phyloP scores from a whole-genome alignment of 2,329 filamentous ascomycete species.

The Talaromyces islandicus region DNA sequence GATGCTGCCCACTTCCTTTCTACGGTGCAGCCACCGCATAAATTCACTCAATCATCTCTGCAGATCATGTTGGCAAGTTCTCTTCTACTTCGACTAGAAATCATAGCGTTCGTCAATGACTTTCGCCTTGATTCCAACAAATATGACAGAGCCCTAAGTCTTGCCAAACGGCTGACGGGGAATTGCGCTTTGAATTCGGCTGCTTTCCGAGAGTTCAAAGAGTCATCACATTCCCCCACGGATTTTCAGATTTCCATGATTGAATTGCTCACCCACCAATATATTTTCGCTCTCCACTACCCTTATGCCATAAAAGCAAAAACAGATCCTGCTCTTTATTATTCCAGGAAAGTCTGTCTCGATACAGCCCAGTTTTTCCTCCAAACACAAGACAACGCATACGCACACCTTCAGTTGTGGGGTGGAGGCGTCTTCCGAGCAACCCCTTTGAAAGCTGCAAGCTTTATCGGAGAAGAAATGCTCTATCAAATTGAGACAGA shows the following conservation, averaged over 20 bases:
- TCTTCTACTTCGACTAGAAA: neutral
- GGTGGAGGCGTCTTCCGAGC: constrained; percentile 1
- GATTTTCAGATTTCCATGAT: constrained; percentile 5
- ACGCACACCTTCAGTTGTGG: neutral
- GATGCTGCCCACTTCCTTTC: neutral
- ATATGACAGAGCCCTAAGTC: neutral
- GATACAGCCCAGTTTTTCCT: neutral
- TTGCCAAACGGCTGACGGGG: neutral
- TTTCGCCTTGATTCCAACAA: constrained; percentile 1
- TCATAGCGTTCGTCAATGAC: constrained; percentile 3
- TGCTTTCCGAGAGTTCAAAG: neutral
- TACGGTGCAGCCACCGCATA: neutral
- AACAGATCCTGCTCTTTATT: neutral
- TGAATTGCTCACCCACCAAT: constrained; percentile 4
- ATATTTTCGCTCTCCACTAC: constrained; percentile 4
- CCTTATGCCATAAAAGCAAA: constrained; percentile 4
- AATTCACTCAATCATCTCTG: neutral
- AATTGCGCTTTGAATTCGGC: neutral
- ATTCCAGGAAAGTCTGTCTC: constrained; percentile 3
- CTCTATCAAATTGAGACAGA: neutral
- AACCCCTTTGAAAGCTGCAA: neutral
- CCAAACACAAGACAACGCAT: neutral
- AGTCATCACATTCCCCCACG: neutral
- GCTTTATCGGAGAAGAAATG: neutral
- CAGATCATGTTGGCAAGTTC: constrained; percentile 1